These are phyloP conservation scores for Jamesozyma spencerorum DNA, from an alignment of 805 yeast genomes.

Conservation along the genomic window DNA sequence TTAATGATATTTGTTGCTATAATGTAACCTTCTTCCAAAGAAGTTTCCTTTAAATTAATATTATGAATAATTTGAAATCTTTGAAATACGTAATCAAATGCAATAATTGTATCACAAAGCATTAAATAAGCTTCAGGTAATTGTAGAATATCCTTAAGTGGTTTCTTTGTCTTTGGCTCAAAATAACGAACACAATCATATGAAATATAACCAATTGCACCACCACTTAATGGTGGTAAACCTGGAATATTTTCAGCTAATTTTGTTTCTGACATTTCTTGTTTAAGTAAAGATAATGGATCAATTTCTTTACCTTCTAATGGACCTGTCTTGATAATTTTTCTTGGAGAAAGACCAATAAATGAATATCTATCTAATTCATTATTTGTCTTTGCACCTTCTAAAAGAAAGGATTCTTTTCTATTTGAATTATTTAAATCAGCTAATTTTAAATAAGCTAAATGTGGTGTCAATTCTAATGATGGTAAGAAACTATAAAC, in stretches of 20 bases:
- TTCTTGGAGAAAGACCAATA: conserved; percentile 78
- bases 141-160: conserved; percentile 64
- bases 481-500: conserved; percentile 65
- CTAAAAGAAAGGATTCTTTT: conserved; percentile 70
- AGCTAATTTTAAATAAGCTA: conserved; percentile 79
- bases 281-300: conserved; percentile 67
- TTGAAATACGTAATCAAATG: conserved; percentile 89
- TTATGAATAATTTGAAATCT: conserved; percentile 86
- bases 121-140: conserved; percentile 89
- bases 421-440: conserved; percentile 45
- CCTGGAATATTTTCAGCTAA: conserved; percentile 73
- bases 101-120: conserved; percentile 84
- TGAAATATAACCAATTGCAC: conserved; percentile 92
- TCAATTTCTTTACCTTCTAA: conserved; percentile 47
- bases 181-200: conserved; percentile 95
- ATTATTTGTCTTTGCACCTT: conserved; percentile 84
- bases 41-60: conserved; percentile 38
- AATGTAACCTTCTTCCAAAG: conserved; percentile 38
- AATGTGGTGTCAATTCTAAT: conserved; percentile 78
- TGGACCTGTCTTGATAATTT: conserved; percentile 72
- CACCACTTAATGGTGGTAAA: conserved; percentile 78
- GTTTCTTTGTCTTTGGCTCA: conserved; percentile 80
- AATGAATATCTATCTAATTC: conserved; percentile 84
- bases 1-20: conserved; percentile 50
- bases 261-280: conserved; percentile 53